phyloP scores from a whole-genome alignment of 225 moss, liverwort and hornwort genomes.

The Climacium dendroides region DNA sequence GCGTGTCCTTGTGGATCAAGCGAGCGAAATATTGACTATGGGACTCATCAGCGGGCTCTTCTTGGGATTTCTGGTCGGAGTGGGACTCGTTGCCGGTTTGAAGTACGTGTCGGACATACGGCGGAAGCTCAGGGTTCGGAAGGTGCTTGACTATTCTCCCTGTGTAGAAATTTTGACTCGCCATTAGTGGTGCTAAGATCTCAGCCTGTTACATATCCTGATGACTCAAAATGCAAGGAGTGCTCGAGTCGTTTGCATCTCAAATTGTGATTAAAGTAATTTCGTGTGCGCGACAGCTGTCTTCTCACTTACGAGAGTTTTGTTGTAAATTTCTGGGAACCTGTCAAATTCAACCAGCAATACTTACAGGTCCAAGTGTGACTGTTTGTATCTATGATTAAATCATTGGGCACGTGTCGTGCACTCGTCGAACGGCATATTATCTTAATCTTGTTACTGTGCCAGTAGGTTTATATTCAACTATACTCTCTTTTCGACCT shows the following conservation, averaged over 20 bases:
- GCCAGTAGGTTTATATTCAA: background rate
- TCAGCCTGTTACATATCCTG: background rate
- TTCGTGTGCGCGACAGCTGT: background rate
- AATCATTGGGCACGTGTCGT: background rate
- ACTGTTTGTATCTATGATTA: background rate
- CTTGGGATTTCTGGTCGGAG: conserved; percentile 34
- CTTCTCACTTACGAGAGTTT: background rate
- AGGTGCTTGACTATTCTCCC: conserved; percentile 9
- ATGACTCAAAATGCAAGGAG: background rate
- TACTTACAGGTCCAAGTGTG: background rate
- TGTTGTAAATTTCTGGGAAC: background rate
- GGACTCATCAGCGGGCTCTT: conserved; percentile 17
- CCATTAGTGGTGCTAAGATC: background rate
- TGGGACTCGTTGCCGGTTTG: conserved; percentile 34
- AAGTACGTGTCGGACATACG: conserved; percentile 6
- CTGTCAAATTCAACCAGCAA: background rate
- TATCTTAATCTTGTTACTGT: background rate
- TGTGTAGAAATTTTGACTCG: background rate
- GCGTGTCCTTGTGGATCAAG: background rate
- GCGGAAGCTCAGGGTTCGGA: conserved; percentile 18
- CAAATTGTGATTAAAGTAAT: background rate
- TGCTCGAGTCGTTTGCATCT: background rate
- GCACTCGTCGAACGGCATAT: background rate
- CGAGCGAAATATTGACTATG: background rate
- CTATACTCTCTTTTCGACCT: background rate